Percentiles rank a stretch among this genome's conserved stretches.
phyloP scores from a whole-genome alignment of 2,329 filamentous ascomycete species.

The Trichoderma atroviride region DNA sequence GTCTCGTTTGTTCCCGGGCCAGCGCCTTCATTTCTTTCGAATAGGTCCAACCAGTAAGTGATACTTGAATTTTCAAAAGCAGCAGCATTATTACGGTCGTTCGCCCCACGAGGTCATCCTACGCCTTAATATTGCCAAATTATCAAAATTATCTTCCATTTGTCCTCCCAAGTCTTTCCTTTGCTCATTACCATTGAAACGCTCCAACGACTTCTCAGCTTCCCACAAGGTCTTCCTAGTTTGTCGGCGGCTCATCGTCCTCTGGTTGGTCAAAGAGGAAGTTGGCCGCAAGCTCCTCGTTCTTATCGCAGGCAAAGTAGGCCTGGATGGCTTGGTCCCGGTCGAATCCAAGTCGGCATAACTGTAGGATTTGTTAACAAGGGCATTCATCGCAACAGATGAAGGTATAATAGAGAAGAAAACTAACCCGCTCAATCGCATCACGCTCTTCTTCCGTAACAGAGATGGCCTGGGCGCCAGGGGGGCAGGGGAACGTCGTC shows the following conservation, averaged over 20 bases:
- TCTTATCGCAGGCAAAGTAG: conserved; percentile 99
- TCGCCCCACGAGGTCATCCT: conserved; percentile 7
- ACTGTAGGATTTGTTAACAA: conserved; percentile 49
- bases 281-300: conserved; percentile 96
- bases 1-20: background rate
- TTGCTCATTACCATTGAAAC: conserved; percentile 34
- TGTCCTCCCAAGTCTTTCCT: conserved; percentile 25
- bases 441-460: conserved; percentile 97
- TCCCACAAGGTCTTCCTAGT: conserved; percentile 38
- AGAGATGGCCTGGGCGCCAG: conserved; percentile 82
- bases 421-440: conserved; percentile 85
- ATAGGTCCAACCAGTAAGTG: background rate
- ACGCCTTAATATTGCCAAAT: conserved; percentile 17
- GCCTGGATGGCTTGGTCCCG: conserved; percentile 94
- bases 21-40: background rate
- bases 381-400: background rate
- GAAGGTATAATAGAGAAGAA: background rate
- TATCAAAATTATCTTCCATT: conserved; percentile 13
- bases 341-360: conserved; percentile 91
- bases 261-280: conserved; percentile 97
- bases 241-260: conserved; percentile 65
- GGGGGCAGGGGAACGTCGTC: conserved; percentile 84
- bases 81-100: conserved; percentile 14
- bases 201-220: conserved; percentile 29
- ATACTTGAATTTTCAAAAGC: conserved; percentile 11